Conservation (phyloP, 805 yeast genomes). For the Spathaspora gorwiae region DNA sequence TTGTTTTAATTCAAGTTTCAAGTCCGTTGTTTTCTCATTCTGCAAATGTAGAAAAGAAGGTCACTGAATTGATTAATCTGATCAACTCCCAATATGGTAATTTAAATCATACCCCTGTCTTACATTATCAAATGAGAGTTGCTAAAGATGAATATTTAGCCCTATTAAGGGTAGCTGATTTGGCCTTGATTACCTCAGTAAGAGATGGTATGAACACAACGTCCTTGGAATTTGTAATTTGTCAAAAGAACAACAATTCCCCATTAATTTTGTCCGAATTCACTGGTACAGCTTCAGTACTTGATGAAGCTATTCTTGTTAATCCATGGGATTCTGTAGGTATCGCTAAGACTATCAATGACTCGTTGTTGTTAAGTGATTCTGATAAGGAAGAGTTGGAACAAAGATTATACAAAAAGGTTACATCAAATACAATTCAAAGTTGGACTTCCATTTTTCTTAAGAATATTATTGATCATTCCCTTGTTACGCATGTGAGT, state of each 20-base stretch:
- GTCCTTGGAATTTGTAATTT: constrained; percentile 83
- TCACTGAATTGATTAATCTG: constrained; percentile 71
- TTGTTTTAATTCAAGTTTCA: constrained; percentile 87
- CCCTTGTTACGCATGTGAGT: constrained; percentile 35
- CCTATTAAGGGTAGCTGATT: constrained; percentile 79
- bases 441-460: constrained; percentile 71
- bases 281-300: constrained; percentile 77
- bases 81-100: constrained; percentile 85
- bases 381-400: constrained; percentile 46
- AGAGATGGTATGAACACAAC: constrained; percentile 98
- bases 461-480: constrained; percentile 41
- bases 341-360: constrained; percentile 78
- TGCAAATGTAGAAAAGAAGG: constrained; percentile 70
- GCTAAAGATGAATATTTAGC: constrained; percentile 88
- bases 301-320: constrained; percentile 71
- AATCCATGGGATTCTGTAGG: constrained; percentile 98
- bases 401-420: constrained; percentile 54
- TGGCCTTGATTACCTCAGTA: constrained; percentile 82
- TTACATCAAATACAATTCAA: constrained; percentile 69
- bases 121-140: constrained; percentile 87
- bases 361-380: constrained; percentile 53
- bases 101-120: constrained; percentile 79
- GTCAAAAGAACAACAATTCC: constrained; percentile 67
- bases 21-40: constrained; percentile 66
- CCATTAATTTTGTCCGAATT: constrained; percentile 90